Conservation (phyloP, 352 stramenopile genomes). For the Phytophthora tubulina region DNA sequence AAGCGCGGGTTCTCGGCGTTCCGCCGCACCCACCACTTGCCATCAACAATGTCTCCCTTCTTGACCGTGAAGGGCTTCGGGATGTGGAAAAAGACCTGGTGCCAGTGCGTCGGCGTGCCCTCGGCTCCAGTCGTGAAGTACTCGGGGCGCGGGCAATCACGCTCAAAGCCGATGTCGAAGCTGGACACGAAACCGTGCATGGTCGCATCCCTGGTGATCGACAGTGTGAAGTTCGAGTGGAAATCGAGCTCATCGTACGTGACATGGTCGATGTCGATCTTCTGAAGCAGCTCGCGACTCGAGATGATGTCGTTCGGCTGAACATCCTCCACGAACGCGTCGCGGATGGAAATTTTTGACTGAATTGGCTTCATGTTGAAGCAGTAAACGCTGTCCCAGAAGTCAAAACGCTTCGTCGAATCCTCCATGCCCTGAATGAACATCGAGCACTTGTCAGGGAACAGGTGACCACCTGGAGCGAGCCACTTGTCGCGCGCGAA, state of each 20-base stretch:
- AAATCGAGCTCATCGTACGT: slow-evolving; percentile 97
- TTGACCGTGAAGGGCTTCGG: slow-evolving; percentile 77
- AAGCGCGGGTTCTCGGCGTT: slow-evolving; percentile 95
- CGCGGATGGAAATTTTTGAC: slow-evolving; percentile 93
- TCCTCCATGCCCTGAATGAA: slow-evolving; percentile 89
- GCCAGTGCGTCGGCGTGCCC: slow-evolving; percentile 98
- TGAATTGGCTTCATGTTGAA: slow-evolving; percentile 99
- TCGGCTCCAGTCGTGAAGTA: slow-evolving; percentile 95
- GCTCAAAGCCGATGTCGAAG: slow-evolving; percentile 98
- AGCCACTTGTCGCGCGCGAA: slow-evolving; percentile 98
- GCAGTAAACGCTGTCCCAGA: slow-evolving; percentile 98
- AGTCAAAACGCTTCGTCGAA: slow-evolving; percentile 77
- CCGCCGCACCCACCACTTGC: slow-evolving; percentile 88
- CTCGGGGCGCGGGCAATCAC: slow-evolving; percentile 92
- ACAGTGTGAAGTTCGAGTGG: slow-evolving; percentile 90
- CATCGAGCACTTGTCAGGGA: slow-evolving; percentile 98
- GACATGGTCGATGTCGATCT: slow-evolving; percentile 91
- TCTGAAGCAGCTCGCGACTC: slow-evolving; percentile 82
- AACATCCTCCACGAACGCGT: slow-evolving; percentile 98
- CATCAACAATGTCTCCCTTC: slow-evolving; percentile 80
- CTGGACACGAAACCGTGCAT: slow-evolving; percentile 96
- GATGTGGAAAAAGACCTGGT: slow-evolving; percentile 99
- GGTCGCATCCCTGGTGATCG: slow-evolving; percentile 87
- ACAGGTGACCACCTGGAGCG: slow-evolving; percentile 92
- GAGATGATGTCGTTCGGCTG: slow-evolving; percentile 90